A percentile compares a stretch with the other conserved stretches of the same genome.
Conservation (phyloP, 331 rosid species). For the Acacia concinna region DNA sequence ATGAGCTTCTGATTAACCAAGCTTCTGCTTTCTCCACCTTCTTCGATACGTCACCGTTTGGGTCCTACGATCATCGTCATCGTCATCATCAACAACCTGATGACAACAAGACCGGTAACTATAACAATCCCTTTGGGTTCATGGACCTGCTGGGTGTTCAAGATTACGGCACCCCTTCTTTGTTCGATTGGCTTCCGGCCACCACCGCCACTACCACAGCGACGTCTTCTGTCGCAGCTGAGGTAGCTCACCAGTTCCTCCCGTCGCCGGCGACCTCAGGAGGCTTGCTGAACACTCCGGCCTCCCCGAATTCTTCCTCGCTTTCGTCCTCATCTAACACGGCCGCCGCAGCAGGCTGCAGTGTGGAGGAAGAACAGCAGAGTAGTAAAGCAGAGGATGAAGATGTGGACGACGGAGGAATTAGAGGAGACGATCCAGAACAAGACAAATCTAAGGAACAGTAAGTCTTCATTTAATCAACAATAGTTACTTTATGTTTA, state of each 20-base stretch:
- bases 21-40: conserved; percentile 35
- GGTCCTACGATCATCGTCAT: conserved; percentile 31
- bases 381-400: conserved; percentile 25
- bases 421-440: conserved; percentile 33
- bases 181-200: conserved; percentile 59
- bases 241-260: conserved; percentile 10
- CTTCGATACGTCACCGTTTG: conserved; percentile 45
- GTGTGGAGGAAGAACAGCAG: conserved; percentile 22
- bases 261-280: conserved; percentile 45
- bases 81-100: conserved; percentile 18
- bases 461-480: conserved; percentile 37
- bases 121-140: conserved; percentile 38
- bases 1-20: conserved; percentile 36
- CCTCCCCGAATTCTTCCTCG: conserved; percentile 67
- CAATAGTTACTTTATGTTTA: not conserved
- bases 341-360: conserved; percentile 23
- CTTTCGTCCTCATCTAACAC: conserved; percentile 62
- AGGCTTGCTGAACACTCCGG: conserved; percentile 67
- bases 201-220: conserved; percentile 26
- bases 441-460: conserved; percentile 58
- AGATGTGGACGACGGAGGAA: conserved; percentile 17
- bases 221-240: not conserved
- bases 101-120: not conserved
- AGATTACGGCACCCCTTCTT: conserved; percentile 35
- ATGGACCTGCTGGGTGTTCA: conserved; percentile 43